A percentile compares a stretch with the other conserved stretches of the same genome.
These are phyloP conservation scores for Cryptococcus sp. DNA, from an alignment of 1,284 basidiomycete species.

Conservation along the genomic window DNA sequence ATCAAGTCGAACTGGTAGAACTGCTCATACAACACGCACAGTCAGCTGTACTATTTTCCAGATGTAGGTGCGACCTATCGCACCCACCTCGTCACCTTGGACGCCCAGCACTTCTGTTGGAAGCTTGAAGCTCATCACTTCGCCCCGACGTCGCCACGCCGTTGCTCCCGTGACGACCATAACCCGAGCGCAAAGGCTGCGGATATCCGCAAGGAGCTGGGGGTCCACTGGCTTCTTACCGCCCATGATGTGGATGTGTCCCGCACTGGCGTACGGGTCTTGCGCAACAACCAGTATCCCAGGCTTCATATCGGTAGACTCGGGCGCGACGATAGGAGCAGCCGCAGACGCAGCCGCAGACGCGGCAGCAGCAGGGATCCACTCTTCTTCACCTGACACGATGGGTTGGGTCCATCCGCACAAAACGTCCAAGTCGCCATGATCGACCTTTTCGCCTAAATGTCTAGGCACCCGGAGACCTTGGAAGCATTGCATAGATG, in stretches of 20 bases:
- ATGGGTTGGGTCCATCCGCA: conserved; percentile 21
- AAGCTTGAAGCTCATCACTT: conserved; percentile 16
- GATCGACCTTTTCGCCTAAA: conserved; percentile 25
- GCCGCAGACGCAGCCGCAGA: background rate
- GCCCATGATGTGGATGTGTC: background rate
- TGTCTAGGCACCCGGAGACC: conserved; percentile 13
- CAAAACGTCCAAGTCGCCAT: conserved; percentile 47
- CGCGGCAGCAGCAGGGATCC: background rate
- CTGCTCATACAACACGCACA: background rate
- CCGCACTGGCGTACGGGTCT: background rate
- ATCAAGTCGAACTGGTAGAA: conserved; percentile 45
- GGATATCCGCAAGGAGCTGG: conserved; percentile 13
- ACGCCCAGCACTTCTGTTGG: conserved; percentile 6
- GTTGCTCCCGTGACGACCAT: conserved; percentile 9
- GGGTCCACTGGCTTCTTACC: conserved; percentile 1
- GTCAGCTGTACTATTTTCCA: background rate
- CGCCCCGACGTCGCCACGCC: conserved; percentile 18
- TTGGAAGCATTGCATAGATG: conserved; percentile 10
- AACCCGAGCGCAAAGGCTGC: conserved; percentile 18
- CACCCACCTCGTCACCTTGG: background rate
- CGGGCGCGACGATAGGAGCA: background rate
- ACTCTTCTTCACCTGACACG: conserved; percentile 13
- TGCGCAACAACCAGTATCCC: too few species aligned
- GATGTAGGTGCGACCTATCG: background rate
- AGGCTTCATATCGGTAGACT: background rate